These are phyloP conservation scores for Penicillium sp. DNA, from an alignment of 2,329 filamentous ascomycete species.

Conservation along the genomic window DNA sequence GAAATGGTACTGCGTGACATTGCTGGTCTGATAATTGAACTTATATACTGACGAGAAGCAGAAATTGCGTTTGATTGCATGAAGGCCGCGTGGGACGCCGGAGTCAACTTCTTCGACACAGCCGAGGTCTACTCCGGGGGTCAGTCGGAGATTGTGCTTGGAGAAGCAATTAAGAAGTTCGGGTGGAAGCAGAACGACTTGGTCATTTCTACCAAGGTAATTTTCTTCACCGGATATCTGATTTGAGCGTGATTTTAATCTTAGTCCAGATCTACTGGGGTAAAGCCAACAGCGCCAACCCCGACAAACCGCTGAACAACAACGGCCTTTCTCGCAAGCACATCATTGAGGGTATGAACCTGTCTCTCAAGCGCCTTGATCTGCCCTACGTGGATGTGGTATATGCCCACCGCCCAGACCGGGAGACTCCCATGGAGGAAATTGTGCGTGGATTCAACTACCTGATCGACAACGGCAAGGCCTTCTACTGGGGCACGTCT, in stretches of 20 bases:
- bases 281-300: conserved; percentile 57
- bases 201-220: conserved; percentile 57
- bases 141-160: conserved; percentile 56
- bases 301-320: conserved; percentile 63
- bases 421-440: conserved; percentile 68
- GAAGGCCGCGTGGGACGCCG: conserved; percentile 56
- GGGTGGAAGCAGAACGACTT: conserved; percentile 58
- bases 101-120: conserved; percentile 58
- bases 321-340: conserved; percentile 67
- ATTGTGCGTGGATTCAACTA: conserved; percentile 69
- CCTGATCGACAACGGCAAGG: conserved; percentile 65
- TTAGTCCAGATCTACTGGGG: conserved; percentile 62
- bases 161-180: conserved; percentile 56
- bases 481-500: conserved; percentile 69
- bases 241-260: background rate
- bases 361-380: conserved; percentile 59
- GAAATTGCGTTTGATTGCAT: conserved; percentile 43
- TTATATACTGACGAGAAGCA: background rate
- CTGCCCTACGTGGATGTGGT: conserved; percentile 69
- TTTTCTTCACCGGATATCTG: background rate
- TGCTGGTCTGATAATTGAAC: background rate
- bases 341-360: conserved; percentile 64
- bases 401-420: conserved; percentile 67
- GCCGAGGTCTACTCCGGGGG: conserved; percentile 55
- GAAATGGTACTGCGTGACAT: conserved; percentile 51